These are phyloP conservation scores for Jamesozyma gamospora DNA, from an alignment of 805 yeast species.

Conservation along the genomic window DNA sequence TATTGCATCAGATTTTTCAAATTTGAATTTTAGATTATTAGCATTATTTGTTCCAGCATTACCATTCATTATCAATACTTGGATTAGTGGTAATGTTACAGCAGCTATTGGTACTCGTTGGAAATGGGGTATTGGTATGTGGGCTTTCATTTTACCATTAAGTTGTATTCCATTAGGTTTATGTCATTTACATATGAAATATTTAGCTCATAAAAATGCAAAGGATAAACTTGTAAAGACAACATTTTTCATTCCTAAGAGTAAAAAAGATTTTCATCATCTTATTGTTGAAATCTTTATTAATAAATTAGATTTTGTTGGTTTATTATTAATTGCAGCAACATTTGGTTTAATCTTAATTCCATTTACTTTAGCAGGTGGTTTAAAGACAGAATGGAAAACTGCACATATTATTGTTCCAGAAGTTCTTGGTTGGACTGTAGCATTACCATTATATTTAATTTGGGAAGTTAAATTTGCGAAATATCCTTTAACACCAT, in stretches of 20 bases:
- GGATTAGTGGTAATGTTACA: constrained; percentile 53
- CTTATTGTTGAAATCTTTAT: constrained; percentile 37
- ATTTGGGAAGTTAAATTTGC: constrained; percentile 50
- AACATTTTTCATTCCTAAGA: constrained; percentile 22
- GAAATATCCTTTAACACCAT: constrained; percentile 47
- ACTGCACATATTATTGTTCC: constrained; percentile 53
- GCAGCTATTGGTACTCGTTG: constrained; percentile 31
- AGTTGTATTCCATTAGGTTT: constrained; percentile 39
- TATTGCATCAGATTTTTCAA: constrained; percentile 51
- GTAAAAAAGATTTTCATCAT: constrained; percentile 60
- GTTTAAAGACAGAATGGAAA: constrained; percentile 41
- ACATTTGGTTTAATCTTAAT: constrained; percentile 51
- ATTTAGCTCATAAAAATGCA: constrained; percentile 28
- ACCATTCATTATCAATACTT: constrained; percentile 62
- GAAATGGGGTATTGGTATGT: constrained; percentile 51
- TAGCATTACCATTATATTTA: constrained; percentile 42
- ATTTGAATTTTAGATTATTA: constrained; percentile 53
- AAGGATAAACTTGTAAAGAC: constrained; percentile 30
- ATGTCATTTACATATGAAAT: constrained; percentile 40
- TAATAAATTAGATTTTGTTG: constrained; percentile 55
- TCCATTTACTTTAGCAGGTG: constrained; percentile 65
- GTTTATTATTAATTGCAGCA: constrained; percentile 45
- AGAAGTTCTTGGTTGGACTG: constrained; percentile 44
- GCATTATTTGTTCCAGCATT: constrained; percentile 52
- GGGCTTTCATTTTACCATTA: constrained; percentile 49